Evolutionary conservation across 2,329 filamentous ascomycete genomes (phyloP).

Genomic region (Neonectria neomacrospora): DNA sequence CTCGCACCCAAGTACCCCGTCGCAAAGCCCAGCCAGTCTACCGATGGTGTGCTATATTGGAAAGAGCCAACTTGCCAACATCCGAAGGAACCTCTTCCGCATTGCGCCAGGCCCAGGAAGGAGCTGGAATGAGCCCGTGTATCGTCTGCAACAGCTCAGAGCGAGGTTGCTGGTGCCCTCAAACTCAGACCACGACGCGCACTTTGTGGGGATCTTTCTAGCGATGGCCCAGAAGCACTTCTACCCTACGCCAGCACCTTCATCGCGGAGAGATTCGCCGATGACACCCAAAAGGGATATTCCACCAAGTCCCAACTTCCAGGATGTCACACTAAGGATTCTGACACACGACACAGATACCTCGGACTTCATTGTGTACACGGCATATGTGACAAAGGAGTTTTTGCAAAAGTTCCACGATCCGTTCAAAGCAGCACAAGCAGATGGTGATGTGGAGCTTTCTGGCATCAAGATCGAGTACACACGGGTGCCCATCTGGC

Average conservation of each 20-base stretch:
- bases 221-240: constrained; percentile 68
- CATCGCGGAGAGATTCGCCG: constrained; percentile 41
- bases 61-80: constrained; percentile 57
- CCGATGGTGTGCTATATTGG: constrained; percentile 61
- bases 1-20: constrained; percentile 35
- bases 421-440: constrained; percentile 54
- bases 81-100: constrained; percentile 61
- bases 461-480: constrained; percentile 59
- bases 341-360: constrained; percentile 62
- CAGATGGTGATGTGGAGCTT: constrained; percentile 40
- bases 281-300: constrained; percentile 38
- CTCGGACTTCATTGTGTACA: constrained; percentile 65
- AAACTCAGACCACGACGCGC: constrained; percentile 62
- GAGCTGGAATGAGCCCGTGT: constrained; percentile 59
- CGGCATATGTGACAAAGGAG: constrained; percentile 57
- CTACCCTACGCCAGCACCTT: constrained; percentile 49
- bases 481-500: constrained; percentile 63
- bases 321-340: constrained; percentile 61
- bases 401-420: constrained; percentile 63
- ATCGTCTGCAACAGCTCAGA: constrained; percentile 58
- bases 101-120: constrained; percentile 54
- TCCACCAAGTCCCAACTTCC: constrained; percentile 50
- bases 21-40: constrained; percentile 38
- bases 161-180: constrained; percentile 59
- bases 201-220: constrained; percentile 63